Evolutionary conservation across 2,329 filamentous ascomycete species (phyloP).

Genomic region (Trematosphaeria pertusa): DNA sequence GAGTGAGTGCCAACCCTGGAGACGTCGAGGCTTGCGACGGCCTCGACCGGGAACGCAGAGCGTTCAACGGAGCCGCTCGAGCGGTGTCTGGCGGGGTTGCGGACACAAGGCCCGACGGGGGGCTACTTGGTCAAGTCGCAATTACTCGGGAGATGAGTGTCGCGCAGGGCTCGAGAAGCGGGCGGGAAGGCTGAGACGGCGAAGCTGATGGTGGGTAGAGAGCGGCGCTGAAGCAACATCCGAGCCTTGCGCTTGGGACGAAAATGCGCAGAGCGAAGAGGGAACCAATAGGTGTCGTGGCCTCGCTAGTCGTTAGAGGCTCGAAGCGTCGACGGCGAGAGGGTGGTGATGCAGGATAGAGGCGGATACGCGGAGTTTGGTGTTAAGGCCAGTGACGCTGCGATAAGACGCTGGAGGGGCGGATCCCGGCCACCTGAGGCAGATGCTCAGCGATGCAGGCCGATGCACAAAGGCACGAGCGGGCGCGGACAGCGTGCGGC

Average conservation of each 20-base stretch:
- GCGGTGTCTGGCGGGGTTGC: constrained; percentile 10
- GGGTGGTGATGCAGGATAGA: constrained; percentile 25
- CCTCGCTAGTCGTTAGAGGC: not conserved
- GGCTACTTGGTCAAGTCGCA: not conserved
- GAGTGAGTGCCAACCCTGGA: constrained; percentile 19
- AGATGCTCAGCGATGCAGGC: constrained; percentile 20
- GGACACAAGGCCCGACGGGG: not conserved
- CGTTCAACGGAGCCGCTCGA: constrained; percentile 19
- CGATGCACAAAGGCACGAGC: constrained; percentile 39
- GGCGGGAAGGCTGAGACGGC: constrained; percentile 44
- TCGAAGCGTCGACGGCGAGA: not conserved
- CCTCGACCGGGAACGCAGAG: constrained; percentile 13
- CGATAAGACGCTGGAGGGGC: constrained; percentile 35
- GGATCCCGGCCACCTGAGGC: constrained; percentile 32
- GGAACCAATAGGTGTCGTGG: not conserved
- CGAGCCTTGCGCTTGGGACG: constrained; percentile 31
- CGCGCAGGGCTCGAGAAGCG: constrained; percentile 7
- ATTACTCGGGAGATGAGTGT: too few relatives aligned
- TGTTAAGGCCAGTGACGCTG: constrained; percentile 32
- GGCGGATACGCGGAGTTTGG: constrained; percentile 41
- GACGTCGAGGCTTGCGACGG: too few relatives aligned
- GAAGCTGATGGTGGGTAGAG: constrained; percentile 43
- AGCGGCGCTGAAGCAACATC: constrained; percentile 44
- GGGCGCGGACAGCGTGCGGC: constrained; percentile 34
- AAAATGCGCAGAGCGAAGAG: constrained; percentile 13